Evolutionary conservation across 2,329 filamentous ascomycete species (phyloP), one percentile per base, ranked within the genome.

Genomic region (Pestalotiopsis sp.): DNA sequence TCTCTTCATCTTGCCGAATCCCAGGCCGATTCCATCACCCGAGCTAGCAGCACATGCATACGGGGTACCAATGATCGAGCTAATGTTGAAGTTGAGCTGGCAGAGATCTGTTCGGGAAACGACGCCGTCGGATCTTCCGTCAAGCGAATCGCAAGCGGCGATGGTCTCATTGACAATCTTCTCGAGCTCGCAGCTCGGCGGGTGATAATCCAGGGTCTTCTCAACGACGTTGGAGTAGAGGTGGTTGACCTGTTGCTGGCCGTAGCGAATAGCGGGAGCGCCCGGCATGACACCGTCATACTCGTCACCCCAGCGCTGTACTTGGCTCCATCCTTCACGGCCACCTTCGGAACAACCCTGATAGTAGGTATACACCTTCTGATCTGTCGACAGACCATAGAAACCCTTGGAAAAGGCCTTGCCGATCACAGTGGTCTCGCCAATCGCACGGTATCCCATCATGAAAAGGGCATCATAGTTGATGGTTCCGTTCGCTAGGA

Each of bases 281-380:
- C 84, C 84, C 2, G 80, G 79, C 1, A 83, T 76, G 1, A 81
- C 79, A 14, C 85, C 84, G 70, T 86, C 83, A 68, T 82, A 84
- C 72, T 85, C 71, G 67, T 83, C 80, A 12, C 82, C 83, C 71
- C 81, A 87, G 14, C 84, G 82, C 74, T 88, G 86, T 1, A 85
- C 78, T 74, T 87, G 85, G 68, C 80, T 82, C 80, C 79, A 82
- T 13, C 80, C 84, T 71, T 85, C 82, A 4, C 84, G 80, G 1
- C 83, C 86, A 27, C 86, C 86, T 65, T 88, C 85, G 13, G 85
- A 87, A 75, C 86, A 88, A 3, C 85, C 86, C 70, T 86, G 81
- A 71, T 84, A 88, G 76, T 87, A 87, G 2, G 84, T 79, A 74
- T 83, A 85, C 14, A 80, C 58, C 69, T 76, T 77, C 12, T 71